Base-by-base conservation (phyloP, 257 asterid species). In the Hygrophila difformis region DNA sequence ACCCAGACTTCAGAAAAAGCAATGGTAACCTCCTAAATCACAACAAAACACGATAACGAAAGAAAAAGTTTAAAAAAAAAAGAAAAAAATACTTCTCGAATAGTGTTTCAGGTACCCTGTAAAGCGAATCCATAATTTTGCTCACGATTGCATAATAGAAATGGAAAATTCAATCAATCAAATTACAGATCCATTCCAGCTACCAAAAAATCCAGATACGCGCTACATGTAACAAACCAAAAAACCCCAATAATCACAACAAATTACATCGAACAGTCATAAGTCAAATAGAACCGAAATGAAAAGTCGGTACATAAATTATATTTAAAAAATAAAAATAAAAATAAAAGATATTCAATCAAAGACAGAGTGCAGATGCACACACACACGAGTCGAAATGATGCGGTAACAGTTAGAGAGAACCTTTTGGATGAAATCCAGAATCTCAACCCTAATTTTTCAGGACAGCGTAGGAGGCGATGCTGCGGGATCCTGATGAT, bases 391-490 rank as follows among this genome's bases (percentile, higher is more conserved):
- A 28, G 2, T 47, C 11, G 1, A 18, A 14, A 34, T n/a, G 15
- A 44, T 1, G 5, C 12, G 24, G 17, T 39, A 36, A 33, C 41
- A 40, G 12, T 13, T 9, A 54, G 26, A 48, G 18, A 29, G 20
- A 56, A 69, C 67, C 70, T 66, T 29, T 24, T 12, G 11, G 47
- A 29, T 49, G 35, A 48, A 67, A 56, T 39, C 49, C 52, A 58
- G 28, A 55, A 61, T 21, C 47, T 28, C 22, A 47, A 63, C 74
- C 82, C 77, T 74, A 63, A 61, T 18, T 18, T 39, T 13, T 6
- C 3, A 33, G 12, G 37, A 33, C 37, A 6, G 37, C 37, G 37
- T 10, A 33, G 2, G 37, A 2, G 5, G 6, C 3, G 29, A 6
- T n/a, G 1, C 2, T 16, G 1, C 1, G 38, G 22, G 44, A 65